Evolutionary conservation across 495 filamentous ascomycete genomes (phyloP), one percentile per base, ranked within the genome.

Genomic region (Aspergillus asperescens): DNA sequence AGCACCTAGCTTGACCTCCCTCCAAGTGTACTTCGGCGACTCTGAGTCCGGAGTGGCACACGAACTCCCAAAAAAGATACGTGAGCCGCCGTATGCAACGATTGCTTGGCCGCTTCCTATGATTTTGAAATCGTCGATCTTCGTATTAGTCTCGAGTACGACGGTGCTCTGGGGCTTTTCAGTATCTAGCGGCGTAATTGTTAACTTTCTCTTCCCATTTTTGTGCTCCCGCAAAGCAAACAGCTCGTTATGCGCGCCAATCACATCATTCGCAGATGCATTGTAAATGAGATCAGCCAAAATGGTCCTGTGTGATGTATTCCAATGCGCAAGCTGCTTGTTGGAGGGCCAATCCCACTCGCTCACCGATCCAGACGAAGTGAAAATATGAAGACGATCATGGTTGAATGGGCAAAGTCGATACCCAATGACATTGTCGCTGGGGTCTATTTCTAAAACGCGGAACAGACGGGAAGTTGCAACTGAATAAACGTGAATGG

Each of bases 401-500:
- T 75, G 55, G 9, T 82, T 72, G 19, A 64, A 62, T 7, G 78
- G 75, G 15, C 86, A 91, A 7, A 90, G 52, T 15, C 70, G 68
- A 44, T 79, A 84, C 15, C 82, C 76, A 23, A 74, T 61, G 3
- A 85, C 62, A 7, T 57, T 59, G 9, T 72, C 63, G 7, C 56
- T 59, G 16, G 62, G 46, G 18, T 67, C 58, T 41, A 73, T 55
- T 27, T 70, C 64, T 10, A 83, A 61, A 13, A 81, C 80, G 38
- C 88, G 84, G 27, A 87, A 67, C 8, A 91, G 79, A 27, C 93
- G 80, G 4, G 91, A 95, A 38, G 87, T 89, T 28, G 82, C 72
- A 28, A 86, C 82, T 0, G 90, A 86, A 67, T 90, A 94, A 13
- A 97, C 78, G 60, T 88, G 84, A 45, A 98, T 75, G 3, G 86